Conservation (phyloP, 306 rosid genomes). For the Cicer bijugum region DNA sequence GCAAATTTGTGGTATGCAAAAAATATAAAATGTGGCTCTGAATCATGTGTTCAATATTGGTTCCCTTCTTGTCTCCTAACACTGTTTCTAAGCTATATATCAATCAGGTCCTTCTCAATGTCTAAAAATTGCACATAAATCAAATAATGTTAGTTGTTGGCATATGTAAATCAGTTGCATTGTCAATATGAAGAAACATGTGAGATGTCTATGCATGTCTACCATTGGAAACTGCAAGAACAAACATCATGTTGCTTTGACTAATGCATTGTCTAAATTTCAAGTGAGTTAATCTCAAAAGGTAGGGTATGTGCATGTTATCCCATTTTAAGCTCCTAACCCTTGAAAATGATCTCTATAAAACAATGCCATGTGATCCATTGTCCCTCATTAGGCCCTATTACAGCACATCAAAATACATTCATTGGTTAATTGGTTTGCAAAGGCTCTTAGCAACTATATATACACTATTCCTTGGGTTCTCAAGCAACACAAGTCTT, state of each 20-base stretch:
- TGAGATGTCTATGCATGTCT: slow-evolving; percentile 38
- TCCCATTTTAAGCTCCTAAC: background rate
- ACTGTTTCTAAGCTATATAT: slow-evolving; percentile 1
- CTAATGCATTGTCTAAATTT: background rate
- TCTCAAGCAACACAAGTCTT: slow-evolving; percentile 32
- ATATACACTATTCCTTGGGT: slow-evolving; percentile 32
- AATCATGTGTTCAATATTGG: background rate
- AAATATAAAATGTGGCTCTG: slow-evolving; percentile 27
- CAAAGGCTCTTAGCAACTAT: slow-evolving; percentile 28
- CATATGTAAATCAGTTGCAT: background rate
- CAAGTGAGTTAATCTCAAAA: background rate
- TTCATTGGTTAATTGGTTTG: background rate
- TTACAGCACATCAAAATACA: background rate
- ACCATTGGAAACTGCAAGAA: slow-evolving; percentile 6
- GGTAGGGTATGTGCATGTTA: slow-evolving; percentile 36
- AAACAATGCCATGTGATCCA: slow-evolving; percentile 46
- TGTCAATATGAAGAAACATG: background rate
- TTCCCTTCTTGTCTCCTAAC: slow-evolving; percentile 4
- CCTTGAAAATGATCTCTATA: slow-evolving; percentile 1
- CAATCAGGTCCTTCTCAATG: background rate
- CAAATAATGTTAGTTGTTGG: slow-evolving; percentile 2
- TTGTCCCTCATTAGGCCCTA: background rate
- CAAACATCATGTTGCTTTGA: background rate
- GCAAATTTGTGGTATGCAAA: background rate
- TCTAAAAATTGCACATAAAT: background rate